Conservation (phyloP, 257 asterid species). For the Solanum rostratum region DNA sequence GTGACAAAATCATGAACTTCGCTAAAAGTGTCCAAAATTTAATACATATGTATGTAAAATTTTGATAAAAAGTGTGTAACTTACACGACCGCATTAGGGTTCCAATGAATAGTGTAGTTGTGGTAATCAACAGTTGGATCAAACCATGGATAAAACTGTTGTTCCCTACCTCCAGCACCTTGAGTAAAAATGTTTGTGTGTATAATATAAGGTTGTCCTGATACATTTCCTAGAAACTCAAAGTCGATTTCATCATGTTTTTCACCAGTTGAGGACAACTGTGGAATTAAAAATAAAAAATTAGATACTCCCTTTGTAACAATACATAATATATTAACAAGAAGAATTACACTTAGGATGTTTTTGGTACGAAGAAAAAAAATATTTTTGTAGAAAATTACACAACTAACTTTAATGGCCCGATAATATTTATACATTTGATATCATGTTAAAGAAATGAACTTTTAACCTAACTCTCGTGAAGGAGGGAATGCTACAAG, state of each 20-base stretch:
- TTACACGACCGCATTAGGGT: constrained; percentile 44
- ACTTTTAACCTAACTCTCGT: neutral
- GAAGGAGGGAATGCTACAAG: neutral
- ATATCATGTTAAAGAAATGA: neutral
- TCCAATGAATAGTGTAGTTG: constrained; percentile 79
- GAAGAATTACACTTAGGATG: neutral
- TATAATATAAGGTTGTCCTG: constrained; percentile 55
- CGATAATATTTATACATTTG: neutral
- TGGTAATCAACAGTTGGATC: constrained; percentile 62
- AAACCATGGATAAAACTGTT: constrained; percentile 69
- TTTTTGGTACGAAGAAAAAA: neutral
- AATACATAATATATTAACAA: neutral
- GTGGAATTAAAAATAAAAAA: neutral
- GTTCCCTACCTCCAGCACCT: constrained; percentile 62
- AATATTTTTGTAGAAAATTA: neutral
- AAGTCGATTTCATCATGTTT: constrained; percentile 79
- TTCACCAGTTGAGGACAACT: constrained; percentile 53
- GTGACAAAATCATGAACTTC: neutral
- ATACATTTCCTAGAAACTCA: constrained; percentile 66
- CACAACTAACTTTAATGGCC: too few relatives aligned
- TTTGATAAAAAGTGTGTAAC: neutral
- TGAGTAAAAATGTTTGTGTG: constrained; percentile 59
- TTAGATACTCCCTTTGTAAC: neutral
- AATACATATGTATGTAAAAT: accelerated
- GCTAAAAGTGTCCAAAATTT: neutral